Conservation (phyloP, 2,329 filamentous ascomycete genomes). For the Verticillium alfalfae region DNA sequence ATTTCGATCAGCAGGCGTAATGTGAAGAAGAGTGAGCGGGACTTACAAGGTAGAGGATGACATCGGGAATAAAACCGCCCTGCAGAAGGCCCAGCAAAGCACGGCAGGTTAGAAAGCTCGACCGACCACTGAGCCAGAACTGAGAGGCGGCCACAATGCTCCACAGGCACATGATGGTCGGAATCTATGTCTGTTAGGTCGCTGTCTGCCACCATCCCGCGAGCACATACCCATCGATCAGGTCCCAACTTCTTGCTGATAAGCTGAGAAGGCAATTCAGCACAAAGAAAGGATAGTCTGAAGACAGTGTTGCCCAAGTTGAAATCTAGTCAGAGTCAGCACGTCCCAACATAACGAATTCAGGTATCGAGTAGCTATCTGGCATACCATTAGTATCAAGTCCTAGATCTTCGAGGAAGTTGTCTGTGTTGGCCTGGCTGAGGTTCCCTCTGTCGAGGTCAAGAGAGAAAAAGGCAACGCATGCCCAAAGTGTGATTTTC, state of each 20-base stretch:
- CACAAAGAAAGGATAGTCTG: slow-evolving; percentile 43
- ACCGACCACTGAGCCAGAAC: slow-evolving; percentile 20
- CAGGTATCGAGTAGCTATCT: not conserved
- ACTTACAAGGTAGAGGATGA: slow-evolving; percentile 11
- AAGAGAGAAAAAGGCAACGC: slow-evolving; percentile 48
- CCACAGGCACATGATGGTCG: slow-evolving; percentile 35
- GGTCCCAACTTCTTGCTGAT: slow-evolving; percentile 44
- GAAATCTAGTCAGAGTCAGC: slow-evolving; percentile 29
- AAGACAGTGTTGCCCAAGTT: slow-evolving; percentile 45
- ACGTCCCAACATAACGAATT: not conserved
- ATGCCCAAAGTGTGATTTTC: slow-evolving; percentile 44
- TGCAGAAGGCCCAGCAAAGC: slow-evolving; percentile 41
- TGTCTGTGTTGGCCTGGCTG: slow-evolving; percentile 40
- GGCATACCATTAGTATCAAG: slow-evolving; percentile 29
- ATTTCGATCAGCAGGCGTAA: not conserved
- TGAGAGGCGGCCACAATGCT: slow-evolving; percentile 25
- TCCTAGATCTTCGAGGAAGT: slow-evolving; percentile 35
- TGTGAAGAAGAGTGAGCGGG: not conserved
- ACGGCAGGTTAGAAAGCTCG: slow-evolving; percentile 23
- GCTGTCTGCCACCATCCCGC: no score
- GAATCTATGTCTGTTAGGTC: slow-evolving; percentile 22
- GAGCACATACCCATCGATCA: slow-evolving; percentile 27
- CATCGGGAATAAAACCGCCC: slow-evolving; percentile 44
- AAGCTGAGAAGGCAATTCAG: slow-evolving; percentile 57
- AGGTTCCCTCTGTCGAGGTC: slow-evolving; percentile 44